Evolutionary conservation across 1,284 basidiomycete species (phyloP), one percentile per base, ranked within the genome.

Genomic region (Anthracocystis walkeri): DNA sequence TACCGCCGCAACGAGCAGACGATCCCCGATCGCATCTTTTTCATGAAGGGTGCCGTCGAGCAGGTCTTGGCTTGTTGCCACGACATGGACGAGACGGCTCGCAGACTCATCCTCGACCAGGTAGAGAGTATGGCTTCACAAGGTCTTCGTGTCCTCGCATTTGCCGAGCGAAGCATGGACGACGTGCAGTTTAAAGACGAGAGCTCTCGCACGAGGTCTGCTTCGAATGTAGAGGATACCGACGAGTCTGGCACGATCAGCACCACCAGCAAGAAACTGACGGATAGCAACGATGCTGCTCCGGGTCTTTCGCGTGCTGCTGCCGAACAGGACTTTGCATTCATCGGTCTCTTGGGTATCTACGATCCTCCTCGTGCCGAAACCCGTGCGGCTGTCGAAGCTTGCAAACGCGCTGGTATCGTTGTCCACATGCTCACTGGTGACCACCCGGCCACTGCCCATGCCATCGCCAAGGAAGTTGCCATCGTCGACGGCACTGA

Each of bases 1-100:
- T 81, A 73, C 58, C 66, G 48, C 23, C 51, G 57, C 38, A 59
- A 58, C 49, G 49, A 46, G 4, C 41, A 60, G 44, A 48, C 38
- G 8, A 38, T 54, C 4, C 31, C 59, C 5, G 71, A 62, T 18
- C 65, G 60, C 25, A 42, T 55, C 54, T 66, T 75, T 42, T 58
- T 79, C 46, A 82, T 81, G 79, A 82, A 82, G 69, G 81, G 81
- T 45, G 81, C 81, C 45, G 79, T 80, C 12, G 81, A 82, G 57
- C 72, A 77, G 25, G 77, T 82, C 1, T 52, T 82, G 29, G 80
- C 79, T 14, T 70, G 74, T 52, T 82, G 81, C 41, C 35, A 48
- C 21, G 44, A 45, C n/a, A 71, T 79, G 41, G 73, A 79, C 51
- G 76, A 81, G 7, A 40, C 21, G 3, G 41, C 57, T 38, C 67